Base-by-base conservation (phyloP, 345 rosid genomes). In the Salix viminalis region DNA sequence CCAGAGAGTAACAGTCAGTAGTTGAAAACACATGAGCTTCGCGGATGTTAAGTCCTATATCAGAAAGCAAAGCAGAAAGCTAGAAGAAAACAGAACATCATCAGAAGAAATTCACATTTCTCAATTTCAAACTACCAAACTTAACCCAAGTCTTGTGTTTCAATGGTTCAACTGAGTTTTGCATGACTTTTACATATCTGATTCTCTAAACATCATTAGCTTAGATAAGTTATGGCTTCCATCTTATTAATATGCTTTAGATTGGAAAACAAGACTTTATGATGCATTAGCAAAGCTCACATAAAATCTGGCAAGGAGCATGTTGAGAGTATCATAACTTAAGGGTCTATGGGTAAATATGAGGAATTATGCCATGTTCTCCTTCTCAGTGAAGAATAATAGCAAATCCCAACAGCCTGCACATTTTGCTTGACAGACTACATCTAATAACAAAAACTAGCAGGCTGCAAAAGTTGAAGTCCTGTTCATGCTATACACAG, bases 11-110 rank as follows among this genome's bases (percentile, higher is more conserved):
- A 71, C 94, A 90, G 83, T 91, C 94, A 28, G 79, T 85, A 65
- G 94, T 91, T 71, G 97, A 90, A 85, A 91, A 91, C 34, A 89
- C 94, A 79, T 90, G 97, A 46, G 97, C 94, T 85, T 90, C 92
- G 44, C 94, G 94, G 71, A 91, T 91, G 79, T 91, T 89, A 66
- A 91, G 91, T 79, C 92, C 91, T 61, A 90, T 90, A 77, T 89
- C 90, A 65, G 94, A 91, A 75, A 91, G 92, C 85, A 90, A 79
- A 66, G 97, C 88, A 79, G 97, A 90, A 73, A 91, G 94, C 94
- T 91, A 75, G 75, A 77, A 79, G 76, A 77, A 82, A 81, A 85
- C 21, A 48, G 64, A 6, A 69, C 24, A 66, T 41, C 19, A 65
- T 81, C 52, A 87, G 83, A 71, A 75, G 78, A 69, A 44, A 71